These are phyloP conservation scores for Tieghemiomyces parasiticus DNA, from an alignment of 192 early-diverging fungal genomes.

Conservation along the genomic window DNA sequence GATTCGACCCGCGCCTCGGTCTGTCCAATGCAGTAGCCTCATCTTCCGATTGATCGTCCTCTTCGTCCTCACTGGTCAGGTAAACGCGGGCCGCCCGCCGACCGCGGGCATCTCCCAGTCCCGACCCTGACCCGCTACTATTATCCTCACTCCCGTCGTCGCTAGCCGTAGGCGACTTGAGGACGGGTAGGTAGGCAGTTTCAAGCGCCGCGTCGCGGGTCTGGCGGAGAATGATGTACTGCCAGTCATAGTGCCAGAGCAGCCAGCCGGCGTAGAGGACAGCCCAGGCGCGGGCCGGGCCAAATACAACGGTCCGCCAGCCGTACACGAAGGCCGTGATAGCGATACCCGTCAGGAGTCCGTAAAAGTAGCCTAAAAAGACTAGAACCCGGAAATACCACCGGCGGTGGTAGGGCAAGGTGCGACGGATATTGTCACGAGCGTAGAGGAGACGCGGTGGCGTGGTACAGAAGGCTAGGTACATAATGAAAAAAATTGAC, in stretches of 20 bases:
- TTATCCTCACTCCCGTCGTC: too few species aligned
- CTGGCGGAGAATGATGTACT: background rate
- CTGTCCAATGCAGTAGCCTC: too few species aligned
- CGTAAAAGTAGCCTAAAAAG: slow-evolving; percentile 14
- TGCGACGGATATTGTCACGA: background rate
- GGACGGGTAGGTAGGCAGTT: background rate
- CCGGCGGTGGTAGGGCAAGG: slow-evolving; percentile 19
- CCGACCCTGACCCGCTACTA: too few species aligned
- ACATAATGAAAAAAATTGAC: slow-evolving; percentile 20
- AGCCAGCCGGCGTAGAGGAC: slow-evolving; percentile 6
- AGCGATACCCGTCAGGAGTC: slow-evolving; percentile 14
- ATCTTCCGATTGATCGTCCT: too few species aligned
- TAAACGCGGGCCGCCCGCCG: too few species aligned
- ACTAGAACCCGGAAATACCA: slow-evolving; percentile 15
- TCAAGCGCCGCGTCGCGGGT: background rate
- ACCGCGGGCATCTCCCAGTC: too few species aligned
- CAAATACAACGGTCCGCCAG: slow-evolving; percentile 15
- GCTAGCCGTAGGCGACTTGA: too few species aligned
- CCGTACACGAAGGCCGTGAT: slow-evolving; percentile 28
- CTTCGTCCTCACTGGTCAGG: too few species aligned
- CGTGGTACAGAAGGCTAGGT: slow-evolving; percentile 22
- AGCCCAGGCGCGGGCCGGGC: slow-evolving; percentile 23
- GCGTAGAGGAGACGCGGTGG: slow-evolving; percentile 21
- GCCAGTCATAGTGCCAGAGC: slow-evolving; percentile 9
- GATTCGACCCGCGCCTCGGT: too few species aligned